Percentiles rank a stretch among this genome's conserved stretches.
Evolutionary conservation across 495 filamentous ascomycete species (phyloP).

Genomic region (Parachaetomium inaequale): DNA sequence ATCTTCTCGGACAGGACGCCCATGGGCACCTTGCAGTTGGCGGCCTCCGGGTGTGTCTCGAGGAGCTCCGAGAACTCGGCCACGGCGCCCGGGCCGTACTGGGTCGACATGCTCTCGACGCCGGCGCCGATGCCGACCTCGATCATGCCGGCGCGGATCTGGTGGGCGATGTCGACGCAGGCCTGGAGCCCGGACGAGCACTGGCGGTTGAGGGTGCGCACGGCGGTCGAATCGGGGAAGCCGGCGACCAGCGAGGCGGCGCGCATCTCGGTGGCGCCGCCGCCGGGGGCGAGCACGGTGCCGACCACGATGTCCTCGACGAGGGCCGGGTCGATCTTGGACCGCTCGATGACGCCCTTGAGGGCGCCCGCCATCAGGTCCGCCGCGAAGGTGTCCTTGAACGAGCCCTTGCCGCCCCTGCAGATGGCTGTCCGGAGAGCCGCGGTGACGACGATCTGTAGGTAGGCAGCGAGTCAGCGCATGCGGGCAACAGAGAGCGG

Average conservation of each 20-base stretch:
- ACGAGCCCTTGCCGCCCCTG: slow-evolving; percentile 85
- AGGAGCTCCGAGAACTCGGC: slow-evolving; percentile 93
- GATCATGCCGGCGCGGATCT: slow-evolving; percentile 84
- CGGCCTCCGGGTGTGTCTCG: slow-evolving; percentile 74
- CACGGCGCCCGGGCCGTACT: slow-evolving; percentile 89
- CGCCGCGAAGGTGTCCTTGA: slow-evolving; percentile 88
- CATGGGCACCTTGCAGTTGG: slow-evolving; percentile 98
- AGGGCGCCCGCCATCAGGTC: slow-evolving; percentile 86
- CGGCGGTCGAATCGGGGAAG: slow-evolving; percentile 77
- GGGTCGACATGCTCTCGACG: slow-evolving; percentile 93
- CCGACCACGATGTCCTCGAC: slow-evolving; percentile 94
- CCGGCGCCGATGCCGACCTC: slow-evolving; percentile 92
- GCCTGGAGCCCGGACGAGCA: slow-evolving; percentile 89
- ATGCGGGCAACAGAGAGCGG: not conserved
- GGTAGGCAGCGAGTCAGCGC: not conserved
- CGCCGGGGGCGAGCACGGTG: slow-evolving; percentile 84
- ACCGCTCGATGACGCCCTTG: slow-evolving; percentile 74
- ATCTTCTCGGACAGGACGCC: slow-evolving; percentile 90
- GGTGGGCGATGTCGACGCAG: slow-evolving; percentile 88
- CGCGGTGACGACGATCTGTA: slow-evolving; percentile 82
- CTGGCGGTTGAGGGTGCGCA: slow-evolving; percentile 85
- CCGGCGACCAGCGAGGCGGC: slow-evolving; percentile 89
- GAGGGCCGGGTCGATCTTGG: slow-evolving; percentile 73
- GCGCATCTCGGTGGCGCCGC: slow-evolving; percentile 94
- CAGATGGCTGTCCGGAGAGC: slow-evolving; percentile 89